Percentiles rank a stretch among this genome's conserved stretches.
These are phyloP conservation scores for Neocatenulostroma microsporum DNA, from an alignment of 2,329 filamentous ascomycete genomes.

Conservation along the genomic window DNA sequence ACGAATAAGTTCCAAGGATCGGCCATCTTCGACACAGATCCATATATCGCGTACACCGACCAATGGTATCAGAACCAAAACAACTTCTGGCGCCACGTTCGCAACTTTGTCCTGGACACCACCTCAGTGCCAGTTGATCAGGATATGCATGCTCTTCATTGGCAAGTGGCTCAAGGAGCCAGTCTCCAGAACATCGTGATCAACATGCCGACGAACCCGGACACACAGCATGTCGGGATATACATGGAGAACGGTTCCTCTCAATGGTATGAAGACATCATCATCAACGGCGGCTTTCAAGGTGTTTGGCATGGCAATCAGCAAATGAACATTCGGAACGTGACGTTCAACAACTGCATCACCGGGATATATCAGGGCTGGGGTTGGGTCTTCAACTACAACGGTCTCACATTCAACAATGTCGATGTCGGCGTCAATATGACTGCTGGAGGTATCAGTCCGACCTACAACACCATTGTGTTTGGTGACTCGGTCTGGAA, in stretches of 20 bases:
- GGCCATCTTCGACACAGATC: slow-evolving; percentile 81
- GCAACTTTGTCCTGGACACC: slow-evolving; percentile 47
- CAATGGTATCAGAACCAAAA: slow-evolving; percentile 49
- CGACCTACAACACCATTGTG: no score
- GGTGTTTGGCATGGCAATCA: slow-evolving; percentile 57
- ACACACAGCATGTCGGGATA: slow-evolving; percentile 41
- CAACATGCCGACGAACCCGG: slow-evolving; percentile 43
- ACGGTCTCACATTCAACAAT: slow-evolving; percentile 41
- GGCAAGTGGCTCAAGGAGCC: slow-evolving; percentile 50
- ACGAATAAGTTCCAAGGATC: slow-evolving; percentile 74
- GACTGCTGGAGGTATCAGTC: no score
- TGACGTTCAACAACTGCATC: slow-evolving; percentile 43
- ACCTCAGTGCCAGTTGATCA: slow-evolving; percentile 26
- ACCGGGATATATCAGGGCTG: slow-evolving; percentile 49
- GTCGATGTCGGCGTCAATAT: slow-evolving; percentile 42
- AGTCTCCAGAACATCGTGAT: slow-evolving; percentile 57
- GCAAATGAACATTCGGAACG: slow-evolving; percentile 50
- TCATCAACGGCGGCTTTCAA: slow-evolving; percentile 53
- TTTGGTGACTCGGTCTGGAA: no score
- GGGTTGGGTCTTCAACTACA: slow-evolving; percentile 47
- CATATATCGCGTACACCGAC: slow-evolving; percentile 55
- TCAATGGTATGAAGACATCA: slow-evolving; percentile 49
- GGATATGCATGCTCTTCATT: slow-evolving; percentile 40
- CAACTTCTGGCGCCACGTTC: slow-evolving; percentile 50
- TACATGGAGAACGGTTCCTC: slow-evolving; percentile 30